These are phyloP conservation scores for Monilinia fructigena DNA, from an alignment of 2,329 filamentous ascomycete genomes.

Conservation along the genomic window DNA sequence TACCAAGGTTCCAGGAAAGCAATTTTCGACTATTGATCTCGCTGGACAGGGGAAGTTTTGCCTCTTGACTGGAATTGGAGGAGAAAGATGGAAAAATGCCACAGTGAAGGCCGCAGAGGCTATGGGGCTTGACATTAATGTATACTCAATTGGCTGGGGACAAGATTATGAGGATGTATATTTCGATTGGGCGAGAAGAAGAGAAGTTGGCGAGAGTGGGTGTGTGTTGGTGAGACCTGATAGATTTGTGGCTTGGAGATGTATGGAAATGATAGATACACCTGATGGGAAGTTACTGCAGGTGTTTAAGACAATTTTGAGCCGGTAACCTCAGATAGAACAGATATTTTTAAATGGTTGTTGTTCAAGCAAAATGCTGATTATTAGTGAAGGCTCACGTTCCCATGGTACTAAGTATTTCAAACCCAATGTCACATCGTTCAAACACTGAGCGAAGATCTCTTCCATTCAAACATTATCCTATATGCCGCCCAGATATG, in stretches of 20 bases:
- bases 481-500: neutral
- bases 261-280: slow-evolving; percentile 12
- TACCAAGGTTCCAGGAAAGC: slow-evolving; percentile 15
- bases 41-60: slow-evolving; percentile 21
- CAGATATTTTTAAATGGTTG: too few relatives aligned
- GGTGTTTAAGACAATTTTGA: neutral
- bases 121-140: slow-evolving; percentile 18
- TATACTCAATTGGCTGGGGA: slow-evolving; percentile 7
- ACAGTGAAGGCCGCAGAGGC: slow-evolving; percentile 3
- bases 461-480: neutral
- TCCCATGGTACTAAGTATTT: neutral
- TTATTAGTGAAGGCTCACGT: neutral
- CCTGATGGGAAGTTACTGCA: slow-evolving; percentile 9
- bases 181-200: slow-evolving; percentile 23
- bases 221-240: slow-evolving; percentile 30
- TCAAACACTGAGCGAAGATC: neutral
- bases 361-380: neutral
- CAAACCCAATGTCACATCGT: neutral
- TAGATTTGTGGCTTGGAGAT: slow-evolving; percentile 28
- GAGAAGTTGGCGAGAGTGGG: slow-evolving; percentile 22
- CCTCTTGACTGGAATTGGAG: slow-evolving; percentile 29
- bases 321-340: neutral
- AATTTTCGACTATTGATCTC: slow-evolving; percentile 35
- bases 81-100: slow-evolving; percentile 25
- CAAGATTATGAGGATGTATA: slow-evolving; percentile 23